Evolutionary conservation across 805 yeast genomes (phyloP), one percentile per base, ranked within the genome.

Genomic region (Candida chilensis): DNA sequence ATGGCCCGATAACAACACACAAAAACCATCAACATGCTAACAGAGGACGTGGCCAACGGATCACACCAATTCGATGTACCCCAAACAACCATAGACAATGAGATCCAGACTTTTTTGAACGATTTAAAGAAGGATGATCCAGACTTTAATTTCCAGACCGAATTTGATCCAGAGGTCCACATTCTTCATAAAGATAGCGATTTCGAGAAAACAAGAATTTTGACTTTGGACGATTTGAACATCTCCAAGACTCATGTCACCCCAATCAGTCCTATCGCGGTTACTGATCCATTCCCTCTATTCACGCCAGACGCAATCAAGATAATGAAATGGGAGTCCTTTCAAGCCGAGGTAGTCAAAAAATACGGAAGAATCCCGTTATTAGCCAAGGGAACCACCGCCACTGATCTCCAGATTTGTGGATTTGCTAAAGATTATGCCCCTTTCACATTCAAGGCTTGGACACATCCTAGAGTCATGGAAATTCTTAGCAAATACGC

Each of bases 391-490:
- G 42, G 40, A 25, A 45, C 45, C 27, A 54, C 61, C 22, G 41
- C 56, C 24, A 32, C 47, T 32, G 58, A 54, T 37, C 41, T 55
- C 15, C 47, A 43, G 20, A 32, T 60, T 31, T 40, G 66, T 26
- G 67, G 68, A 3, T 56, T 45, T 34, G 52, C 42, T 15, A 50
- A 46, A 15, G 44, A 40, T 16, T 28, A 37, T 14, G 41, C 60
- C 15, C 65, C 62, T 0, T 62, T 62, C 35, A 49, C 49, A 5
- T 40, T 50, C 36, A 51, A 45, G 5, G 67, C 67, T 9, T 60
- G 65, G 60, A 52, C 57, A 5, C 64, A 60, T 35, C 66, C 66
- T 16, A 53, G 52, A 34, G 59, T 65, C 9, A 35, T 51, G 40
- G 65, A 57, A 30, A 43, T 60, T 31, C 39, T 60, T 20, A 49